Evolutionary conservation across 805 yeast species (phyloP).

Genomic region (Barnettozyma salicaria): DNA sequence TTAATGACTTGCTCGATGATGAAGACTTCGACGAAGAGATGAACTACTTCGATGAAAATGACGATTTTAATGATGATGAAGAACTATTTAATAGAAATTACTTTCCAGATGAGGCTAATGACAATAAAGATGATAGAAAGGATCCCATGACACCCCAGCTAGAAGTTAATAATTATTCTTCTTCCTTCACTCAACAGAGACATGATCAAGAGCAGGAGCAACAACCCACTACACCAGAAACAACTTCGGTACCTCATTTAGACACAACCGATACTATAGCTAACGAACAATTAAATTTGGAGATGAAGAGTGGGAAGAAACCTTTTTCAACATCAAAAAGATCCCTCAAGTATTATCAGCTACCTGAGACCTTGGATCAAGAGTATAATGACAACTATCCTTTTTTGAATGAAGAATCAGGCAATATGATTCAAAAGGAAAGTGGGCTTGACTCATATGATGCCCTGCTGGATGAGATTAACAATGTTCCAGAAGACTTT

Average conservation of each 20-base stretch:
- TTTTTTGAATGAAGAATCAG: neutral
- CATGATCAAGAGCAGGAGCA: neutral
- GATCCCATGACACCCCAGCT: neutral
- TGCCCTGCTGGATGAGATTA: slow-evolving; percentile 45
- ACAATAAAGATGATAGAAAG: slow-evolving; percentile 15
- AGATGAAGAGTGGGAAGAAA: slow-evolving; percentile 1
- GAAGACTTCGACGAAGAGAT: slow-evolving; percentile 38
- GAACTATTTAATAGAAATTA: slow-evolving; percentile 26
- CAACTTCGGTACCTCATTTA: neutral
- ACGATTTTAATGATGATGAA: slow-evolving; percentile 30
- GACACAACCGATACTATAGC: no score
- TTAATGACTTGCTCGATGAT: slow-evolving; percentile 37
- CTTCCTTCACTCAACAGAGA: neutral
- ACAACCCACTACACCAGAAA: neutral
- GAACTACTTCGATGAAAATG: slow-evolving; percentile 34
- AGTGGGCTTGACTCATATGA: slow-evolving; percentile 29
- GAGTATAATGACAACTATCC: slow-evolving; percentile 20
- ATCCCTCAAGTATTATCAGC: slow-evolving; percentile 34
- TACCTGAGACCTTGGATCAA: slow-evolving; percentile 31
- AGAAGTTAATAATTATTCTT: neutral
- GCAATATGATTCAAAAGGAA: slow-evolving; percentile 8
- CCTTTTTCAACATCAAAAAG: slow-evolving; percentile 7
- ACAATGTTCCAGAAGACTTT: slow-evolving; percentile 41
- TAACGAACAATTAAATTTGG: no score
- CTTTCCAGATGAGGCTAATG: slow-evolving; percentile 25